These are phyloP conservation scores for Beauveria sp. DNA, from an alignment of 2,329 filamentous ascomycete species.

Conservation along the genomic window DNA sequence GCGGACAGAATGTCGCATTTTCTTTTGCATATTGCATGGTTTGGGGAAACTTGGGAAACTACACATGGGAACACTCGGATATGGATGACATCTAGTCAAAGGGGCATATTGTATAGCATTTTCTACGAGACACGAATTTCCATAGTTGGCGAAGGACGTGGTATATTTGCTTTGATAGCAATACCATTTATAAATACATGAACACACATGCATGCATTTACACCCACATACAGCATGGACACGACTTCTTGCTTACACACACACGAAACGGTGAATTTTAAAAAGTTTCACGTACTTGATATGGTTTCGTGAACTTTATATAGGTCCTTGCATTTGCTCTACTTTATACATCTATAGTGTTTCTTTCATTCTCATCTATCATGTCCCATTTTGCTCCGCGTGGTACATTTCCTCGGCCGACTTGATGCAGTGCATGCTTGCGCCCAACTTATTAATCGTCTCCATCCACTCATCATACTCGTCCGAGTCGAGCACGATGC, in stretches of 20 bases:
- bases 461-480: slow-evolving; percentile 92
- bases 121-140: background rate
- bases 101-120: background rate
- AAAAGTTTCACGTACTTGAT: too few species aligned
- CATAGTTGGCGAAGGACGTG: background rate
- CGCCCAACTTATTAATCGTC: slow-evolving; percentile 85
- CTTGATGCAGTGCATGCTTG: slow-evolving; percentile 83
- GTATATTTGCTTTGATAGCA: background rate
- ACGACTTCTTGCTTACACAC: background rate
- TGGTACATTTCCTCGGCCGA: slow-evolving; percentile 65
- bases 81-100: background rate
- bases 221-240: too few species aligned
- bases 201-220: background rate
- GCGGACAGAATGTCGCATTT: background rate
- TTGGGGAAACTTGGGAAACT: background rate
- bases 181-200: background rate
- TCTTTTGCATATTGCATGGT: background rate
- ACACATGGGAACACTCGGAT: background rate
- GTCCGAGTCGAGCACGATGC: slow-evolving; percentile 92
- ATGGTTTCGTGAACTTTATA: too few species aligned
- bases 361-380: background rate
- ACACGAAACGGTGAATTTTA: background rate
- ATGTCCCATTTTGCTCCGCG: slow-evolving; percentile 21
- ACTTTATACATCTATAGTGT: too few species aligned
- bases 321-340: too few species aligned